These are phyloP conservation scores for Vigna reflexopilosa DNA, from an alignment of 306 rosid species.

Conservation along the genomic window DNA sequence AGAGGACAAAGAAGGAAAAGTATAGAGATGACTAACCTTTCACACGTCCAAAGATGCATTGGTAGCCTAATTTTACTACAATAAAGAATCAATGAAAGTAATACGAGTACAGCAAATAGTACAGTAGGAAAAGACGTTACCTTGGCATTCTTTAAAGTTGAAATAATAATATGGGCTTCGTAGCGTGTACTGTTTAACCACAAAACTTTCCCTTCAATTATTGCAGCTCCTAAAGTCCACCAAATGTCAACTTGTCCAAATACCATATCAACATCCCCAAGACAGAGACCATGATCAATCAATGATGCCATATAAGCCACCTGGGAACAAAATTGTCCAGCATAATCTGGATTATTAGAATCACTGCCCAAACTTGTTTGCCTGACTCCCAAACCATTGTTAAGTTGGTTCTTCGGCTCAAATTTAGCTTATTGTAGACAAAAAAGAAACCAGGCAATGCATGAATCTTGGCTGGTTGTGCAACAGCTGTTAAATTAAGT, in stretches of 20 bases:
- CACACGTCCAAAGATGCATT: too few relatives aligned
- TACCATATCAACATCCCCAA: conserved; percentile 64
- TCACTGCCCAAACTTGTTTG: conserved; percentile 51
- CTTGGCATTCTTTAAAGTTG: background rate
- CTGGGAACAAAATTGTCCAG: conserved; percentile 71
- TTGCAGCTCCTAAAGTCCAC: conserved; percentile 90
- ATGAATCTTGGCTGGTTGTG: conserved; percentile 59
- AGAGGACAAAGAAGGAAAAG: too few relatives aligned
- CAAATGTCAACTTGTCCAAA: conserved; percentile 89
- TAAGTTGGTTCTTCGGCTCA: conserved; percentile 69
- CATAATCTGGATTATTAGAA: conserved; percentile 53
- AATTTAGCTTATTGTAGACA: conserved; percentile 68
- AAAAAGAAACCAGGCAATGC: conserved; percentile 84
- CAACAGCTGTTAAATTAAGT: conserved; percentile 57
- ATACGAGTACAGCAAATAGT: too few relatives aligned
- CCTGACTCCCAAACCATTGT: conserved; percentile 72
- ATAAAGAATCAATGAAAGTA: too few relatives aligned
- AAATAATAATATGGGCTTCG: conserved; percentile 47
- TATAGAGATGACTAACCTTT: too few relatives aligned
- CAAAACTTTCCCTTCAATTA: conserved; percentile 65
- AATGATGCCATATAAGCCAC: conserved; percentile 87
- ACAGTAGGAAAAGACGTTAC: too few relatives aligned
- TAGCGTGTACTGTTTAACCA: conserved; percentile 46
- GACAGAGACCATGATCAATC: conserved; percentile 69
- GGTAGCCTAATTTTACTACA: too few relatives aligned